Evolutionary conservation across 2,329 filamentous ascomycete genomes (phyloP).

Genomic region (Triangularia verruculosa): DNA sequence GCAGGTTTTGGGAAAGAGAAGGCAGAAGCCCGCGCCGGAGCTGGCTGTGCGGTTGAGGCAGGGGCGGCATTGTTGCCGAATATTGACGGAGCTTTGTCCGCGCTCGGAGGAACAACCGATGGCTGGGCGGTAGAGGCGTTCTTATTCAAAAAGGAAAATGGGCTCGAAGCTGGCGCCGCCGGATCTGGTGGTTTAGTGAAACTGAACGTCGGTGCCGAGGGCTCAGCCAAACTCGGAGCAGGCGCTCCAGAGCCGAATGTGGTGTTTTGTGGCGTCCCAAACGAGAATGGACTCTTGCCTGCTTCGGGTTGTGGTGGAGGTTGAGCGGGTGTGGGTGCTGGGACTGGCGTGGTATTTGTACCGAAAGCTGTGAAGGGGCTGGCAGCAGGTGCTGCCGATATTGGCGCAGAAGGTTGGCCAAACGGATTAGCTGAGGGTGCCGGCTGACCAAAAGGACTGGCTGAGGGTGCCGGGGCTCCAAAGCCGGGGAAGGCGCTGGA

Average conservation of each 20-base stretch:
- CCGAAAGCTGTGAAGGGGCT: constrained; percentile 4
- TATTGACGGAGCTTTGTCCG: background rate
- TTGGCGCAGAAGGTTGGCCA: background rate
- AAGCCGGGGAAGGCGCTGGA: background rate
- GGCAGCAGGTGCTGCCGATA: background rate
- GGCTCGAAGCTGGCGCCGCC: no score
- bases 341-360: background rate
- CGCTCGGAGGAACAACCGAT: background rate
- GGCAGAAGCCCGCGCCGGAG: constrained; percentile 7
- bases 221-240: background rate
- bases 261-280: background rate
- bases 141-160: background rate
- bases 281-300: constrained; percentile 14
- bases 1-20: constrained; percentile 15
- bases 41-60: constrained; percentile 20
- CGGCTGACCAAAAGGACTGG: background rate
- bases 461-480: background rate
- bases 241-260: background rate
- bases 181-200: background rate
- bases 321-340: background rate
- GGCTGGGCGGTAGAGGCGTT: background rate
- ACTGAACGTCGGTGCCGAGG: background rate
- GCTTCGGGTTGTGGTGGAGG: constrained; percentile 5
- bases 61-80: background rate
- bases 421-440: background rate